Evolutionary conservation across 169 alveolate genomes (phyloP).

Genomic region (Babesia bigemina): DNA sequence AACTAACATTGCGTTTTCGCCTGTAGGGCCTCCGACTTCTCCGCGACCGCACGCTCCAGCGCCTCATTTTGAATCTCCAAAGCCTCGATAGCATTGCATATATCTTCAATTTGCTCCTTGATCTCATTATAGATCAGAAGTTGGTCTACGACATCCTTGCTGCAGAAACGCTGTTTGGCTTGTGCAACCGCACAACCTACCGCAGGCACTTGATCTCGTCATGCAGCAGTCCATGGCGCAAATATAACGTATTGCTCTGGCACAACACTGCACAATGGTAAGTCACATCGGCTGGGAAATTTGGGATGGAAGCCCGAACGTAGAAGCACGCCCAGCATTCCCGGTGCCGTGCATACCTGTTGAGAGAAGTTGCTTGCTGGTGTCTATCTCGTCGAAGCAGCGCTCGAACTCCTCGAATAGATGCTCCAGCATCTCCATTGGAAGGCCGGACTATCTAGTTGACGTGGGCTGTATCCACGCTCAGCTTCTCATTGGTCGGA

Average conservation of each 20-base stretch:
- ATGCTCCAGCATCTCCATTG: conserved; percentile 2
- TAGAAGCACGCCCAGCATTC: neutral
- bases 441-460: too few species aligned
- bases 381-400: conserved; percentile 31
- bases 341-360: conserved; percentile 1
- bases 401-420: conserved; percentile 37
- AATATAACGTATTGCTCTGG: neutral
- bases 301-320: neutral
- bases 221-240: neutral
- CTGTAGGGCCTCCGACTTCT: neutral
- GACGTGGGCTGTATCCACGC: neutral
- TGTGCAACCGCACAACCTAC: neutral
- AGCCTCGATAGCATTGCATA: neutral
- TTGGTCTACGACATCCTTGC: conserved; percentile 11
- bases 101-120: neutral
- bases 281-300: neutral
- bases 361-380: conserved; percentile 5
- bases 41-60: conserved; percentile 1
- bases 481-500: neutral
- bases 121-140: neutral
- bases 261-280: conserved; percentile 3
- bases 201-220: conserved; percentile 21
- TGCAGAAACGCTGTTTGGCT: neutral
- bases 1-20: neutral
- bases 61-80: neutral